Evolutionary conservation across 2,329 filamentous ascomycete genomes (phyloP), one percentile per base, ranked within the genome.

Genomic region (Pseudocercospora cruenta): DNA sequence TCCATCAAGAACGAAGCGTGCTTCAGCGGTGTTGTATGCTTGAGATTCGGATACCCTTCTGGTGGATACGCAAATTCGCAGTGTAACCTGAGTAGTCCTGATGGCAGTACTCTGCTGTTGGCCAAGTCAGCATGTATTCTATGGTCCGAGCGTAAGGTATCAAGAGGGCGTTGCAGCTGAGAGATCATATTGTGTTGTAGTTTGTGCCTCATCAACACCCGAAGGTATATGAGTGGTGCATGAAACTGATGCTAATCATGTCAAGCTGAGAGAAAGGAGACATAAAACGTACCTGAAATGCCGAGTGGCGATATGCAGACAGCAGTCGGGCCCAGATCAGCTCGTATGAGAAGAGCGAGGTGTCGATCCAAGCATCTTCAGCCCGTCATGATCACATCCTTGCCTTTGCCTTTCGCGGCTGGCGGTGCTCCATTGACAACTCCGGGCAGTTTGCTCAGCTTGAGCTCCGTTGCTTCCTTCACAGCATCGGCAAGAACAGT

Each of bases 401-500:
- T 68, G n/a, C 55, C 49, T 59, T 69, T 66, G 12, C 57, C 68
- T 39, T 64, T 69, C 4, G 59, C 47, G 9, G 57, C 51, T 47
- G 54, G 36, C 9, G 62, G 59, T 21, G 59, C 53, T 4, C n/a
- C 62, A 10, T 62, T 49, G 14, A 58, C 62, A 3, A 26, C 16
- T 2, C 62, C 66, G 6, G 65, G 43, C 26, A 62, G n/a, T 24
- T 66, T 55, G n/a, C 64, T 71, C 12, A 71, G 62, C 70, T 78
- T 78, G 10, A 68, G 28, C 71, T 83, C 80, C 9, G 82, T 81
- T 53, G 84, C 83, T 71, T 91, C 88, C 63, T 83, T 85, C 16
- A 90, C 80, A 61, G 88, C 87, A 63, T 88, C 87, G 59, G 83
- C 83, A 58, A 91, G 80, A 47, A 91, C 88, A 2, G 83, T 80